Evolutionary conservation across 2,329 filamentous ascomycete species (phyloP).

Genomic region (Claviceps quebecensis): DNA sequence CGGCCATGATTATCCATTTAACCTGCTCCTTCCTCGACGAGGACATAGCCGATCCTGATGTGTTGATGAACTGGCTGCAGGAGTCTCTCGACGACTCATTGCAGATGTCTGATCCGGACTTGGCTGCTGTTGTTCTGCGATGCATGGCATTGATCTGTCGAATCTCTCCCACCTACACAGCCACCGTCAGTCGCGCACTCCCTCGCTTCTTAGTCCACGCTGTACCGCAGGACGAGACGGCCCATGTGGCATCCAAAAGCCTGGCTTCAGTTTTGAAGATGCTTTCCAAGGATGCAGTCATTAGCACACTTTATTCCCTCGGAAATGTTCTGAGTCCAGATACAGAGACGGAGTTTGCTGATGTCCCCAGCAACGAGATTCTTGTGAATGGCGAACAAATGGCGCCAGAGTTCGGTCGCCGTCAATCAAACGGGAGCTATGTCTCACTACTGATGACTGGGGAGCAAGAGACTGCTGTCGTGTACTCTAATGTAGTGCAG

Average conservation of each 20-base stretch:
- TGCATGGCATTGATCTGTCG: slow-evolving; percentile 71
- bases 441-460: slow-evolving; percentile 64
- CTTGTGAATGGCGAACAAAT: slow-evolving; percentile 23
- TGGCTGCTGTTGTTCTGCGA: slow-evolving; percentile 68
- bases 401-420: slow-evolving; percentile 34
- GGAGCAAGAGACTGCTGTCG: slow-evolving; percentile 63
- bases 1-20: slow-evolving; percentile 67
- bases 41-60: slow-evolving; percentile 63
- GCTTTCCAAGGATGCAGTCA: slow-evolving; percentile 82
- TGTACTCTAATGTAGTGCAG: slow-evolving; percentile 83
- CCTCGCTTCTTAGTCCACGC: slow-evolving; percentile 82
- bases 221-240: slow-evolving; percentile 52
- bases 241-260: slow-evolving; percentile 68
- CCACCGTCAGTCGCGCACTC: slow-evolving; percentile 63
- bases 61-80: slow-evolving; percentile 75
- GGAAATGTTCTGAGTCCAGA: slow-evolving; percentile 83
- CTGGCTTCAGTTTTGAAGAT: slow-evolving; percentile 68
- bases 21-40: slow-evolving; percentile 76
- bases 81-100: slow-evolving; percentile 62
- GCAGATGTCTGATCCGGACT: slow-evolving; percentile 66
- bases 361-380: slow-evolving; percentile 34
- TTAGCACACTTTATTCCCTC: slow-evolving; percentile 91
- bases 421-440: slow-evolving; percentile 55
- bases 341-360: slow-evolving; percentile 37
- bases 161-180: slow-evolving; percentile 57